These are phyloP conservation scores for Saccharomycopsis selenospora DNA, from an alignment of 805 yeast species.

Conservation along the genomic window DNA sequence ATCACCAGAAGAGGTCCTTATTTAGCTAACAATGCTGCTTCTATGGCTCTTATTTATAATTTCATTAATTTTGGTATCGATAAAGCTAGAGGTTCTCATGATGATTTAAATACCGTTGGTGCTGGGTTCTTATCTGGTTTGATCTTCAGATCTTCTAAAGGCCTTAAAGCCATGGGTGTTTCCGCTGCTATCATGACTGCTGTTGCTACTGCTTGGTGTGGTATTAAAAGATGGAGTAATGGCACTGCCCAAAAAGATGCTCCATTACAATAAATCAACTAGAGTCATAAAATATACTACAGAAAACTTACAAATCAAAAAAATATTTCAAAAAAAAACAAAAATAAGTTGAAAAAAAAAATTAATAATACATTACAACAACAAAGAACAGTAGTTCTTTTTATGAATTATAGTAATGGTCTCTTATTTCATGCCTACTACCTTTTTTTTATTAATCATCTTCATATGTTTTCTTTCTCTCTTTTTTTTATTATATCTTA, in stretches of 20 bases:
- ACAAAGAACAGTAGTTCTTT: too few species aligned
- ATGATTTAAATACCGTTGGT: constrained; percentile 70
- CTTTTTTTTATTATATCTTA: too few species aligned
- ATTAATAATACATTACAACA: too few species aligned
- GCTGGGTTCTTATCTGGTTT: constrained; percentile 95
- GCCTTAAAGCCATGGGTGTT: constrained; percentile 80
- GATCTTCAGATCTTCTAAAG: constrained; percentile 76
- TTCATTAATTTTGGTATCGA: constrained; percentile 75
- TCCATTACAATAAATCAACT: not conserved
- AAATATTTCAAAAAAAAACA: too few species aligned
- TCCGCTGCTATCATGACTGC: constrained; percentile 80
- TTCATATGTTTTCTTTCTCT: too few species aligned
- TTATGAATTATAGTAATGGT: too few species aligned
- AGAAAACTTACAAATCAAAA: too few species aligned
- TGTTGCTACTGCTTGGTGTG: constrained; percentile 92
- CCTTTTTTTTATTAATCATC: too few species aligned
- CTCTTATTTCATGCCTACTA: too few species aligned
- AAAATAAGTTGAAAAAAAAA: too few species aligned
- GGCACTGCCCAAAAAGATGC: not conserved
- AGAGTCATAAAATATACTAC: too few species aligned
- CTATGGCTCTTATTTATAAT: constrained; percentile 83
- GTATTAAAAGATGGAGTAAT: constrained; percentile 40
- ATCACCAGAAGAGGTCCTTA: constrained; percentile 94
- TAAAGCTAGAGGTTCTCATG: constrained; percentile 80
- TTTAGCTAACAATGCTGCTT: constrained; percentile 93